A percentile compares a stretch with the other conserved stretches of the same genome.
Conservation (phyloP, 2,329 filamentous ascomycete species). For the Ustulina deusta region DNA sequence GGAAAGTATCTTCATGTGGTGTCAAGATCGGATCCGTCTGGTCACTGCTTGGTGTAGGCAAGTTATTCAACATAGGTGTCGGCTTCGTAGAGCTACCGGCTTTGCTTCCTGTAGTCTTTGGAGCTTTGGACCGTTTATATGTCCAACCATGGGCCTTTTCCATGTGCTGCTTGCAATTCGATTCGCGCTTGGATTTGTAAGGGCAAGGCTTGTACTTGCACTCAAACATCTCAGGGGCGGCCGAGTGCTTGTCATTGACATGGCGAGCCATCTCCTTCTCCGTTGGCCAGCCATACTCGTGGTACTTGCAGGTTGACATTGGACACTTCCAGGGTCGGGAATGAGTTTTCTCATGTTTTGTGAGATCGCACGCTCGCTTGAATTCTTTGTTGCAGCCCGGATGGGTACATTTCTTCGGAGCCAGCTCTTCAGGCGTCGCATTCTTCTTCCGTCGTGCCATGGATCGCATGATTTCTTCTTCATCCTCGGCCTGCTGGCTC, state of each 20-base stretch:
- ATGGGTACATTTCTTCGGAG: conserved; percentile 81
- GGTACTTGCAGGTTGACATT: conserved; percentile 86
- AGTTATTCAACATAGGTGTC: conserved; percentile 70
- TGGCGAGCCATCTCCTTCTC: conserved; percentile 98
- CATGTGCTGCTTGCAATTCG: conserved; percentile 99
- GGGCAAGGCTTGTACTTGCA: conserved; percentile 87
- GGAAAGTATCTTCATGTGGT: conserved; percentile 63
- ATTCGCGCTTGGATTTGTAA: conserved; percentile 95
- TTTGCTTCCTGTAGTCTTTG: conserved; percentile 68
- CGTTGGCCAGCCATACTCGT: conserved; percentile 90
- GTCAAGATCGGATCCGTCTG: conserved; percentile 67
- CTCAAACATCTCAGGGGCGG: conserved; percentile 81
- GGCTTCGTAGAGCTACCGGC: conserved; percentile 62
- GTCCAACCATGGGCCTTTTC: conserved; percentile 93
- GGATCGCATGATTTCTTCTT: conserved; percentile 85
- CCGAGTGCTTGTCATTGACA: conserved; percentile 94
- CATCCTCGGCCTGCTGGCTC: conserved; percentile 78
- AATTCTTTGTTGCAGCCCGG: conserved; percentile 88
- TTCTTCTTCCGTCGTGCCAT: conserved; percentile 98
- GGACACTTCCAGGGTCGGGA: conserved; percentile 96
- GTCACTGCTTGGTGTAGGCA: conserved; percentile 72
- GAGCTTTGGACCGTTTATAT: conserved; percentile 94
- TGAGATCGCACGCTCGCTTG: conserved; percentile 95
- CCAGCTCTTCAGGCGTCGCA: conserved; percentile 83
- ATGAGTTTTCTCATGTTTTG: conserved; percentile 98